A percentile compares a stretch with the other conserved stretches of the same genome.
Evolutionary conservation across 2,329 filamentous ascomycete genomes (phyloP).

Genomic region (Ophiocordyceps unilateralis): DNA sequence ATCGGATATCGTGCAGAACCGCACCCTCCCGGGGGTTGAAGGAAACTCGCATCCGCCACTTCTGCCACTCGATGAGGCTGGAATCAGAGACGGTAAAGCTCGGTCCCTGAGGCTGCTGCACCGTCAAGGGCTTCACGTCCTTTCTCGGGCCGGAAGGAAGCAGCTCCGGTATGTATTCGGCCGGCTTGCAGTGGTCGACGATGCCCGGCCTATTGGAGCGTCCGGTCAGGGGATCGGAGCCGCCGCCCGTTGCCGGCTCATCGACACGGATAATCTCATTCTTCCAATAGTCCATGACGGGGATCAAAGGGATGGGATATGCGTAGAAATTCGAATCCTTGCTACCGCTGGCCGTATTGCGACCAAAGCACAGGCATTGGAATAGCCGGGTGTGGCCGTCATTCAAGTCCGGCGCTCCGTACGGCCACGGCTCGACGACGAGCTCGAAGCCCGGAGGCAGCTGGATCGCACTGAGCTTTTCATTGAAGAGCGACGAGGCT

Average conservation of each 20-base stretch:
- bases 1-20: conserved; percentile 50
- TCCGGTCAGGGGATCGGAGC: conserved; percentile 8
- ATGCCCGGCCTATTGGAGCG: conserved; percentile 5
- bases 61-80: conserved; percentile 36
- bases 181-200: conserved; percentile 13
- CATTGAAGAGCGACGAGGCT: conserved; percentile 13
- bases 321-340: conserved; percentile 37
- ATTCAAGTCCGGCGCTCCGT: conserved; percentile 11
- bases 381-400: conserved; percentile 15
- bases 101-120: conserved; percentile 18
- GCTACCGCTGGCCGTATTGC: conserved; percentile 15
- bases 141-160: conserved; percentile 22
- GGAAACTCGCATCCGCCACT: conserved; percentile 50
- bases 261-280: conserved; percentile 16
- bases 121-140: conserved; percentile 41
- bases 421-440: conserved; percentile 17
- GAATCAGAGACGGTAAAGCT: conserved; percentile 23
- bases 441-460: conserved; percentile 12
- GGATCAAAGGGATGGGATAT: conserved; percentile 32
- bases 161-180: conserved; percentile 25
- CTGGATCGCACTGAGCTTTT: conserved; percentile 11
- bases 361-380: conserved; percentile 16
- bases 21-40: conserved; percentile 56
- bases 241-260: conserved; percentile 16
- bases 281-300: conserved; percentile 18